phyloP scores from a whole-genome alignment of 306 rosid genomes.

The Malus asiatica region DNA sequence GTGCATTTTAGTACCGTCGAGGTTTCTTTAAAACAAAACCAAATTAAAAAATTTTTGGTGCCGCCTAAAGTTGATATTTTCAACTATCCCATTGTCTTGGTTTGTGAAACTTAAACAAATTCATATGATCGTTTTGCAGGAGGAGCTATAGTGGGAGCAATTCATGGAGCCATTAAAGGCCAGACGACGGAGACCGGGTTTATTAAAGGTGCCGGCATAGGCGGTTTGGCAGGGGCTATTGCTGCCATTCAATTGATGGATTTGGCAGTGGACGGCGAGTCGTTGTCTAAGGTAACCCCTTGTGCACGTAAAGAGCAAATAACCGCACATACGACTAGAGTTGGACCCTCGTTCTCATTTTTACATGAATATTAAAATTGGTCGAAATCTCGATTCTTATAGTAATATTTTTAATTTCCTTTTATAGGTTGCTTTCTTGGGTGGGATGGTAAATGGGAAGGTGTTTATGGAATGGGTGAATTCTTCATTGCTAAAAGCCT shows the following conservation, averaged over 20 bases:
- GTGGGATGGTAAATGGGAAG: conserved; percentile 34
- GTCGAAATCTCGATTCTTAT: not conserved
- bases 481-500: conserved; percentile 25
- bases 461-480: conserved; percentile 33
- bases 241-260: conserved; percentile 36
- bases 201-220: conserved; percentile 20
- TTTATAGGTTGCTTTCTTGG: conserved; percentile 30
- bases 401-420: not conserved
- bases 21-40: not conserved
- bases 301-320: not conserved
- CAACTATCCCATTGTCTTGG: not conserved
- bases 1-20: not conserved
- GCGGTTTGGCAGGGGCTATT: conserved; percentile 33
- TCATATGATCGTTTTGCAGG: conserved; percentile 13
- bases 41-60: not conserved
- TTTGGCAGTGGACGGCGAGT: conserved; percentile 11
- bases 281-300: conserved; percentile 22
- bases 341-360: not conserved
- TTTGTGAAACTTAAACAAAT: not conserved
- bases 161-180: conserved; percentile 42
- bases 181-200: conserved; percentile 44
- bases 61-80: not conserved
- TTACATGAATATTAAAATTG: not conserved
- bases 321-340: not conserved
- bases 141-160: conserved; percentile 32